phyloP scores from a whole-genome alignment of 2,329 filamentous ascomycete genomes.

The Dryadomyces quercivorus region DNA sequence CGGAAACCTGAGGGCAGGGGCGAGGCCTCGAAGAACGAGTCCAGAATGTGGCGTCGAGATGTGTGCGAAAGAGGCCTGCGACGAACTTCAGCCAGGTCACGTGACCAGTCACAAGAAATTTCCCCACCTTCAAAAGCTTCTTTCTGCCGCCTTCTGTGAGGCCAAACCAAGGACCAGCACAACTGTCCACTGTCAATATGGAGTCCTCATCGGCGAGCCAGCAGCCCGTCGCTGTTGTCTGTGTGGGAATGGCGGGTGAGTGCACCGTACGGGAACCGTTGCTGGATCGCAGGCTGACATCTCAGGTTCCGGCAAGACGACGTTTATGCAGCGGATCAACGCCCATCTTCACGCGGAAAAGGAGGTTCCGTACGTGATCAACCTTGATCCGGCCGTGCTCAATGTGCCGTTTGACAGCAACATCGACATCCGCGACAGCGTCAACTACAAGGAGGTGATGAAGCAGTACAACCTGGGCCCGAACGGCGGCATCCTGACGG shows the following conservation, averaged over 20 bases:
- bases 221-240: slow-evolving; percentile 1
- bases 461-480: slow-evolving; percentile 96
- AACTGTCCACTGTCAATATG: slow-evolving; percentile 1
- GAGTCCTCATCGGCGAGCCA: neutral
- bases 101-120: neutral
- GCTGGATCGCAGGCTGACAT: neutral
- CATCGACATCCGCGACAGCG: slow-evolving; percentile 96
- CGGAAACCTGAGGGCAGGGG: no score
- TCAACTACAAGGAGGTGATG: slow-evolving; percentile 99
- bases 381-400: slow-evolving; percentile 89
- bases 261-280: neutral
- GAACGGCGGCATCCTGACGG: slow-evolving; percentile 93
- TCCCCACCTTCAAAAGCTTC: neutral
- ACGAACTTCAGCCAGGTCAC: no score
- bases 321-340: slow-evolving; percentile 98
- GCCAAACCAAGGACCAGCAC: neutral
- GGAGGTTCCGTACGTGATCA: slow-evolving; percentile 84
- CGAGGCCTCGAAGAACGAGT: no score
- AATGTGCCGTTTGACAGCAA: slow-evolving; percentile 92
- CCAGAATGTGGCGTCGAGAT: no score
- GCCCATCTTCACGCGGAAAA: slow-evolving; percentile 75
- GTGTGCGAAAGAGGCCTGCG: no score
- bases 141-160: neutral
- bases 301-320: slow-evolving; percentile 90
- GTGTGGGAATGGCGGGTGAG: neutral